Evolutionary conservation across 2,329 filamentous ascomycete species (phyloP), one percentile per base, ranked within the genome.

Genomic region (Neonectria ditissima): DNA sequence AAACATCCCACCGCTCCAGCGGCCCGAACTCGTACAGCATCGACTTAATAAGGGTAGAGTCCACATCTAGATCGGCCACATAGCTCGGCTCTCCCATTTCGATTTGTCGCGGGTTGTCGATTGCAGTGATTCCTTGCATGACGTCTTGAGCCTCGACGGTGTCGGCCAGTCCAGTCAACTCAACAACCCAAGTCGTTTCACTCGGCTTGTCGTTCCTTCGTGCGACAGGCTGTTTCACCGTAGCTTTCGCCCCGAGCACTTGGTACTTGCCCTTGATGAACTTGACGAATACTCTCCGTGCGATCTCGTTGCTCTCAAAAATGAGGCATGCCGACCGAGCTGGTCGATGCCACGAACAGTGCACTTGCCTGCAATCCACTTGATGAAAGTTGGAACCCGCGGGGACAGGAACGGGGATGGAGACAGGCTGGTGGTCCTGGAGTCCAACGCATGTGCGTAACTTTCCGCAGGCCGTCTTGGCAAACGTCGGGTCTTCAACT

Each of bases 271-370:
- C 75, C 4, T 37, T 47, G 1, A 20, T 50, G 52, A 76, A 78
- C 18, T 52, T 70, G 4, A 55, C 32, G 3, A 53, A 16, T 0
- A 76, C 71, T 3, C 59, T 68, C 14, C 26, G 16, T 0, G 77
- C 77, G 2, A 69, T 51, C 1, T 37, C 41, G 3, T 37, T 34
- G 18, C 16, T 59, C 4, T 55, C 63, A 56, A 79, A 81, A 20
- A 70, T 74, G 4, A 81, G 65, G 66, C 66, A 76, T 0, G 59
- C 76, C 1, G 66, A 71, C 13, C 62, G 71, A 6, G 45, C 67
- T 9, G 78, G 66, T 20, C 73, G 74, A 57, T 79, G 74, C 79
- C 79, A 81, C 9, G 78, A 80, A 30, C 73, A 74, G 30, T 75
- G 70, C 0, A 81, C 71, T 44, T 77, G 76, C 50, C 70, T 77